These are phyloP conservation scores for Bifiguratus adelaidae DNA, from an alignment of 192 early-diverging fungal genomes.

Conservation along the genomic window DNA sequence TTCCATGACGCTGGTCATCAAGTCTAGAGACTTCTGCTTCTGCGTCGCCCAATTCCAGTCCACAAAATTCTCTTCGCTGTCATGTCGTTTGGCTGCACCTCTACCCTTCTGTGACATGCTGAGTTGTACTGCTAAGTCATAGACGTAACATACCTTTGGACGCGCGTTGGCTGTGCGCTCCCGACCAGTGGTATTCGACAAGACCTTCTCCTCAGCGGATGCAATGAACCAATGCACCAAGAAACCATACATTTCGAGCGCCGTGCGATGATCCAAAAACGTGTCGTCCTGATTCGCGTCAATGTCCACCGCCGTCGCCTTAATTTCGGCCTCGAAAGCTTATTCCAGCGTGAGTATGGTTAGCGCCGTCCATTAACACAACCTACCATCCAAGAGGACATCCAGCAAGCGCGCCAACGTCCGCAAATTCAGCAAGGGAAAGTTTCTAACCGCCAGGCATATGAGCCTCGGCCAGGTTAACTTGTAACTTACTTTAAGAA, in stretches of 20 bases:
- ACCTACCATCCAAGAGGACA: constrained; percentile 56
- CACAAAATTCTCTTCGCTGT: background rate
- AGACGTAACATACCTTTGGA: constrained; percentile 6
- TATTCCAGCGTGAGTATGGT: background rate
- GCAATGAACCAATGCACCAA: constrained; percentile 74
- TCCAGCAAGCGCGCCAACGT: constrained; percentile 49
- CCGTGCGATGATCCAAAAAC: constrained; percentile 48
- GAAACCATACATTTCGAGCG: constrained; percentile 78
- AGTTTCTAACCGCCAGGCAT: constrained; percentile 25
- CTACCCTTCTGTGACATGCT: background rate
- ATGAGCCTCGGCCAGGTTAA: background rate
- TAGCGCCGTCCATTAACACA: background rate
- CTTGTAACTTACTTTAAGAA: constrained; percentile 56
- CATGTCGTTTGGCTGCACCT: too few species aligned
- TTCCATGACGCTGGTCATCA: constrained; percentile 33
- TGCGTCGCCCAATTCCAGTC: constrained; percentile 48
- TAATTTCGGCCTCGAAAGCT: constrained; percentile 60
- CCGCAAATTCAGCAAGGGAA: constrained; percentile 28
- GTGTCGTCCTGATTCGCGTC: constrained; percentile 57
- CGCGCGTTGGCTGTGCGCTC: constrained; percentile 16
- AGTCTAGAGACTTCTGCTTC: constrained; percentile 43
- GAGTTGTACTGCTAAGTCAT: constrained; percentile 3
- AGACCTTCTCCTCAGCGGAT: constrained; percentile 45
- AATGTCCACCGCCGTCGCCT: constrained; percentile 45
- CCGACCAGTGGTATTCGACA: constrained; percentile 24